These are phyloP conservation scores for Ustilago xerochloae DNA, from an alignment of 1,284 basidiomycete genomes.

Conservation along the genomic window DNA sequence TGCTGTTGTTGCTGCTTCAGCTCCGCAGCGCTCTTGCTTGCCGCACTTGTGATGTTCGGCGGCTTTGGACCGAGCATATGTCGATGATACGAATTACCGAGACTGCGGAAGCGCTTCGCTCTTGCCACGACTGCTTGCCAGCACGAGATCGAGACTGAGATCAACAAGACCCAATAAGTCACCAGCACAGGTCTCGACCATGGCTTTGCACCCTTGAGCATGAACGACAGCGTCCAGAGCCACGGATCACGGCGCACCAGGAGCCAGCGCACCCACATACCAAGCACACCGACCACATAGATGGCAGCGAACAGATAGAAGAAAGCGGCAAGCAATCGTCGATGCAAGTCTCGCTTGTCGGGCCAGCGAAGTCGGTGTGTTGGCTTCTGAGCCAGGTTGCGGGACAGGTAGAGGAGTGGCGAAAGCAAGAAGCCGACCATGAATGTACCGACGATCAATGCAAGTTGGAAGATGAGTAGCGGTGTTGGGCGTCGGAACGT, in stretches of 20 bases:
- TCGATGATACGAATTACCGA: conserved; percentile 34
- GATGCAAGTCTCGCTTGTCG: conserved; percentile 84
- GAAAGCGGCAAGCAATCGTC: conserved; percentile 83
- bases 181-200: conserved; percentile 87
- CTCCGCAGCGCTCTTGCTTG: conserved; percentile 19
- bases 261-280: conserved; percentile 90
- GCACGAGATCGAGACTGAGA: conserved; percentile 84
- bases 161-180: conserved; percentile 85
- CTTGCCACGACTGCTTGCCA: conserved; percentile 75
- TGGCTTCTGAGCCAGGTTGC: conserved; percentile 90
- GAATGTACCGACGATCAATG: conserved; percentile 90
- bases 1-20: conserved; percentile 36
- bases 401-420: conserved; percentile 89
- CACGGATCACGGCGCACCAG: conserved; percentile 87
- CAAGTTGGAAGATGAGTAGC: conserved; percentile 89
- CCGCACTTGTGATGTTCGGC: conserved; percentile 11
- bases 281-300: conserved; percentile 86
- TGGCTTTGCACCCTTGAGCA: conserved; percentile 78
- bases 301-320: conserved; percentile 84
- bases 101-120: conserved; percentile 50
- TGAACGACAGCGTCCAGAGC: conserved; percentile 77
- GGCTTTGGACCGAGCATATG: conserved; percentile 26
- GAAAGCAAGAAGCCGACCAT: conserved; percentile 93
- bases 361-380: conserved; percentile 88
- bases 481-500: conserved; percentile 94